Base-by-base conservation (phyloP, 352 stramenopile genomes). In the Thalassiosira exigua region DNA sequence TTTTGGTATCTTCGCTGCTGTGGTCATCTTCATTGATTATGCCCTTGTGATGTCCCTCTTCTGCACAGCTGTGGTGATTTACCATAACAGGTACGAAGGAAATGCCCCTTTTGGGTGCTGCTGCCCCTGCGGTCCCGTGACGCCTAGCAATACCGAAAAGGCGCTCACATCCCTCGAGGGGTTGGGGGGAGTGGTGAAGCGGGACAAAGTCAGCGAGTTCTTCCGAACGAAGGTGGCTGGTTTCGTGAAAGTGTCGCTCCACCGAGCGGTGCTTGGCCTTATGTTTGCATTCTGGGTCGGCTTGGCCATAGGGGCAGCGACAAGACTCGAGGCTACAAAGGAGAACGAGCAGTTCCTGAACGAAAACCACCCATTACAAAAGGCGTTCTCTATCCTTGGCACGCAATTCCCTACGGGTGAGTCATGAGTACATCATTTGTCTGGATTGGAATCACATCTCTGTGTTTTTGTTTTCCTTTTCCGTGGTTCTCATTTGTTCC, bases 1-100 rank as follows among this genome's bases (percentile, higher is more conserved):
- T n/a, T 93, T 93, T 64, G 87, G 85, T 17, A 84, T 91, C 53
- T 93, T 91, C 64, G 85, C 85, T 3, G 85, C 83, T 7, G 64
- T 89, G 1, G 75, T 88, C 21, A 90, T 93, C 36, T 80, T 91
- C 19, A 77, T 91, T 36, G 87, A 91, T 48, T 92, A 86, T 29
- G 67, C 87, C 29, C 70, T 91, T 14, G 79, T 85, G 3, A 89
- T 93, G 74, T 82, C 64, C 24, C 56, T 91, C 14, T 89, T 86
- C 58, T 89, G 82, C 54, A 86, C 82, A 3, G 78, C 77, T 7
- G 75, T 85, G 27, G 70, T 89, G 17, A 86, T 89, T 75, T 89
- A 85, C 44, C 82, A 89, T 60, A 68, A 86, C 56, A 50, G 69
- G 0, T 86, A 72, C 36, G 82, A 89, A 53, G 62, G 56, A 30